These are phyloP conservation scores for Chamaecrista fasciculata DNA, from an alignment of 306 rosid species.

Conservation along the genomic window DNA sequence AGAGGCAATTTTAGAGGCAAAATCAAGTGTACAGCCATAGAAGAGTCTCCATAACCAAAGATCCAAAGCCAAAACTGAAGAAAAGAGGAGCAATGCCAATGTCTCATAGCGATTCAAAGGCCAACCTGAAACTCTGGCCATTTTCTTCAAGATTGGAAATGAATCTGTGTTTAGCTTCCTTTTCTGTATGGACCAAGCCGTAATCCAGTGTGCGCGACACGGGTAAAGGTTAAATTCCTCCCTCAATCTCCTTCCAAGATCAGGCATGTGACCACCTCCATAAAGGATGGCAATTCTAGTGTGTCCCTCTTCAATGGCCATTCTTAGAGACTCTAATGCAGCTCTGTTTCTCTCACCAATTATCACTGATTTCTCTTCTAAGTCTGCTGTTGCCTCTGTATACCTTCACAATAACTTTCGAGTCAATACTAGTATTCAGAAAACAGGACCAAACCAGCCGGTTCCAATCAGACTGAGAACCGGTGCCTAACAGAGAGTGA, in stretches of 20 bases:
- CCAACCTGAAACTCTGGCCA: slow-evolving; percentile 87
- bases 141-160: slow-evolving; percentile 74
- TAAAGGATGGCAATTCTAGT: slow-evolving; percentile 88
- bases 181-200: slow-evolving; percentile 35
- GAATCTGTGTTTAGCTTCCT: slow-evolving; percentile 51
- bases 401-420: slow-evolving; percentile 51
- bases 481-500: no score
- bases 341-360: slow-evolving; percentile 88
- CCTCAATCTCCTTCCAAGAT: slow-evolving; percentile 77
- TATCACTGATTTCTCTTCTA: slow-evolving; percentile 81
- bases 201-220: slow-evolving; percentile 66
- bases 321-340: slow-evolving; percentile 58
- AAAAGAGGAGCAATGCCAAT: slow-evolving; percentile 86
- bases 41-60: slow-evolving; percentile 96
- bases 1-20: slow-evolving; percentile 53
- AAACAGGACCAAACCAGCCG: no score
- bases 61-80: slow-evolving; percentile 82
- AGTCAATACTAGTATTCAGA: no score
- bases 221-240: slow-evolving; percentile 82
- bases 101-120: slow-evolving; percentile 97
- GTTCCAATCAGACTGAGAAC: no score
- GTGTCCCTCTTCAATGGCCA: slow-evolving; percentile 63
- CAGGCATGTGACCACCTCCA: slow-evolving; percentile 99
- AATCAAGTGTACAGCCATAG: slow-evolving; percentile 63
- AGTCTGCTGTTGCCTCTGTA: slow-evolving; percentile 67